phyloP scores from a whole-genome alignment of 345 rosid genomes.

The Pistacia atlantica region DNA sequence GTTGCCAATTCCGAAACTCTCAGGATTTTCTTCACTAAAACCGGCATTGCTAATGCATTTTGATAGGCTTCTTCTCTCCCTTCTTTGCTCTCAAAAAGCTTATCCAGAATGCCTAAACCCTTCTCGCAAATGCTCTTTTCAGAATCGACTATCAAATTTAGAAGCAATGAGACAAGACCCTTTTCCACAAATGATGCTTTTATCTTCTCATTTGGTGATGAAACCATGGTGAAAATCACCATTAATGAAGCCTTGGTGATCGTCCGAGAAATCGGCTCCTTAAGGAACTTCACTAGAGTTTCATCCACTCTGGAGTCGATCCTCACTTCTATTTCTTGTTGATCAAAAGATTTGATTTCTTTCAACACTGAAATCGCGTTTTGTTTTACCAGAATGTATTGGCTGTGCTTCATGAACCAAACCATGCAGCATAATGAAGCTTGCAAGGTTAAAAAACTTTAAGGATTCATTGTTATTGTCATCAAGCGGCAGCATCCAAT shows the following conservation, averaged over 20 bases:
- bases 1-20: conserved; percentile 42
- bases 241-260: conserved; percentile 42
- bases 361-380: conserved; percentile 33
- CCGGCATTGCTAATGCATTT: conserved; percentile 43
- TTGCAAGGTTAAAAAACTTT: conserved; percentile 26
- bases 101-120: conserved; percentile 36
- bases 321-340: conserved; percentile 16
- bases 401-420: conserved; percentile 26
- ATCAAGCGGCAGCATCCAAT: conserved; percentile 47
- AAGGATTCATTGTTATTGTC: conserved; percentile 29
- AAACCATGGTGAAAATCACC: conserved; percentile 37
- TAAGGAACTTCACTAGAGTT: conserved; percentile 26
- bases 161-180: conserved; percentile 34
- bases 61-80: conserved; percentile 39
- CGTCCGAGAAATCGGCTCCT: conserved; percentile 30
- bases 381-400: conserved; percentile 28
- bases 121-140: conserved; percentile 40
- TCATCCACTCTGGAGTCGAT: conserved; percentile 25
- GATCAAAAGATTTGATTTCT: conserved; percentile 32
- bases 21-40: conserved; percentile 52
- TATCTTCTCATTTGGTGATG: conserved; percentile 17
- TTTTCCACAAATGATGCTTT: conserved; percentile 28
- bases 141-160: conserved; percentile 33
- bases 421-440: conserved; percentile 39
- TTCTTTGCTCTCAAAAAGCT: conserved; percentile 33